A percentile compares a stretch with the other conserved stretches of the same genome.
Conservation (phyloP, 2,329 filamentous ascomycete species). For the Aspergillus phoenicis region DNA sequence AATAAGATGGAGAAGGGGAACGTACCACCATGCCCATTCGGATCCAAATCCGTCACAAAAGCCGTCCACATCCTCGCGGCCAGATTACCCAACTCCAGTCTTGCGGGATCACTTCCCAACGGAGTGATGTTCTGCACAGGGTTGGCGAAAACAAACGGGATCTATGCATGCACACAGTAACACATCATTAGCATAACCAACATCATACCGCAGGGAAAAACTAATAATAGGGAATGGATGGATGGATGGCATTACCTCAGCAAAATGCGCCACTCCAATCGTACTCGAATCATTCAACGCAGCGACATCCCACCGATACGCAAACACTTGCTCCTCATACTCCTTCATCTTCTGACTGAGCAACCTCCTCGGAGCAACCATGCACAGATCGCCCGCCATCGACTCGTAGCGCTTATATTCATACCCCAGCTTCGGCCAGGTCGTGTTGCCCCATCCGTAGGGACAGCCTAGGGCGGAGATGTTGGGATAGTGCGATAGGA, state of each 20-base stretch:
- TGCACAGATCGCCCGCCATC: slow-evolving; percentile 34
- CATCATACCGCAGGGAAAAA: no score
- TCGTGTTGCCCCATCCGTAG: slow-evolving; percentile 37
- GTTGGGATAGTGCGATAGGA: slow-evolving; percentile 57
- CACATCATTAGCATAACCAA: no score
- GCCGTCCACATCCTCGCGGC: slow-evolving; percentile 38
- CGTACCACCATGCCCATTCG: slow-evolving; percentile 33
- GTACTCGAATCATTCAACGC: slow-evolving; percentile 28
- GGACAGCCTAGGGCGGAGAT: slow-evolving; percentile 53
- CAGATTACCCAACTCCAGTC: slow-evolving; percentile 31
- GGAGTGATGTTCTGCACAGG: slow-evolving; percentile 32
- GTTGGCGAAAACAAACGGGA: slow-evolving; percentile 37
- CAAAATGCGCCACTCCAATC: slow-evolving; percentile 36
- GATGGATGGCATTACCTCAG: slow-evolving; percentile 25
- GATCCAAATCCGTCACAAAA: slow-evolving; percentile 32
- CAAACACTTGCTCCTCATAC: slow-evolving; percentile 24
- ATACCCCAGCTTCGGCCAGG: slow-evolving; percentile 30
- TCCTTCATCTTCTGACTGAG: slow-evolving; percentile 30
- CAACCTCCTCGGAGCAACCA: slow-evolving; percentile 33
- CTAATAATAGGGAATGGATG: neutral
- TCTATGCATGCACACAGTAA: slow-evolving; percentile 18
- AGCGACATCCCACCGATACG: slow-evolving; percentile 35
- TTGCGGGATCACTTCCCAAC: slow-evolving; percentile 28
- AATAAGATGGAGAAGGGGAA: neutral
- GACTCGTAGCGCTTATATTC: slow-evolving; percentile 37